These are phyloP conservation scores for Penicillium sp. DNA, from an alignment of 2,329 filamentous ascomycete species.

Conservation along the genomic window DNA sequence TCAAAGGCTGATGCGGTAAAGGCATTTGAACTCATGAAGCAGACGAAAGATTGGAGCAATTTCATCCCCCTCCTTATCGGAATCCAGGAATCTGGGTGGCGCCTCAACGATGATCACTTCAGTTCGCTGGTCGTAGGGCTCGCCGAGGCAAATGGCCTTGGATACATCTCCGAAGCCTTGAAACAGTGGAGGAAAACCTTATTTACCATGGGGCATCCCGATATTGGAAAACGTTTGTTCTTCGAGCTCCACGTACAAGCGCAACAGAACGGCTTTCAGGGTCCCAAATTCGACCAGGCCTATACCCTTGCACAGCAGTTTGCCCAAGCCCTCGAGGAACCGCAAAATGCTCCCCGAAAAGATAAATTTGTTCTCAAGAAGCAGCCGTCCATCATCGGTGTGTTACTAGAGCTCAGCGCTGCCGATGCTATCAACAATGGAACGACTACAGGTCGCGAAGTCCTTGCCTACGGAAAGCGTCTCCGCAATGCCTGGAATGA, in stretches of 20 bases:
- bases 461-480: constrained; percentile 45
- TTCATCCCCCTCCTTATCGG: constrained; percentile 48
- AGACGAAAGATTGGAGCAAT: constrained; percentile 47
- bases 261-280: constrained; percentile 39
- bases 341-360: constrained; percentile 35
- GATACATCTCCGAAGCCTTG: constrained; percentile 42
- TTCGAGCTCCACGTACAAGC: constrained; percentile 44
- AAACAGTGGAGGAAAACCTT: constrained; percentile 42
- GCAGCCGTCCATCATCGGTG: constrained; percentile 48
- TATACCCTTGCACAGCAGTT: constrained; percentile 41
- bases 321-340: constrained; percentile 41
- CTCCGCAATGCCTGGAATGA: constrained; percentile 41
- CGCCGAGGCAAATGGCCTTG: constrained; percentile 40
- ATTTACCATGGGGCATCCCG: constrained; percentile 37
- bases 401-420: constrained; percentile 52
- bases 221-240: constrained; percentile 41
- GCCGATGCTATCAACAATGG: constrained; percentile 45
- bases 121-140: constrained; percentile 46
- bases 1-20: constrained; percentile 36
- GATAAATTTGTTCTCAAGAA: constrained; percentile 41
- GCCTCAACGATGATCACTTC: constrained; percentile 30
- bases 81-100: constrained; percentile 36
- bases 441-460: constrained; percentile 45
- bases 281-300: constrained; percentile 34
- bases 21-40: constrained; percentile 42